Conservation (phyloP, 2,329 filamentous ascomycete species). For the Alternaria sp. region DNA sequence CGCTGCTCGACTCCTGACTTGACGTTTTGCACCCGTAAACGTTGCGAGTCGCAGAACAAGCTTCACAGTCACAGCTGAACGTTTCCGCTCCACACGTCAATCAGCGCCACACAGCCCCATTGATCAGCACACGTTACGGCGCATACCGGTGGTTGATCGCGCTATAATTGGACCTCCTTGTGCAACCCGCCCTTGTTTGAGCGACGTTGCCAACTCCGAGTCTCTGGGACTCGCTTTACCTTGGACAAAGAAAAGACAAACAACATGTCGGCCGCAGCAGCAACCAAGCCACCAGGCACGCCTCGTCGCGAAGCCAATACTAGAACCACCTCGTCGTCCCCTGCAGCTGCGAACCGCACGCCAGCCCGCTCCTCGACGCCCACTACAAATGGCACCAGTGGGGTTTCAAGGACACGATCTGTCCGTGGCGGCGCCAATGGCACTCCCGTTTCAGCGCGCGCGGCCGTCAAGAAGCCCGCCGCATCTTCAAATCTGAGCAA, state of each 20-base stretch:
- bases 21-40: conserved; percentile 18
- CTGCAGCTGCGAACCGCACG: conserved; percentile 44
- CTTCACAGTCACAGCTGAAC: neutral
- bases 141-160: conserved; percentile 17
- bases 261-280: conserved; percentile 47
- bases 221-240: conserved; percentile 16
- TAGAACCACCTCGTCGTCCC: conserved; percentile 39
- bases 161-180: conserved; percentile 21
- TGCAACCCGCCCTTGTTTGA: conserved; percentile 18
- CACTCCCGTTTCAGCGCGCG: conserved; percentile 51
- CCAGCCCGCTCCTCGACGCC: conserved; percentile 42
- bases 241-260: conserved; percentile 14
- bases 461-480: conserved; percentile 49
- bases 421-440: conserved; percentile 44
- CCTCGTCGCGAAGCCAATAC: conserved; percentile 35
- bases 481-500: conserved; percentile 46
- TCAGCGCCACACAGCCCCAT: conserved; percentile 21
- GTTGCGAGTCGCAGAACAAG: conserved; percentile 12
- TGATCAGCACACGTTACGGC: conserved; percentile 14
- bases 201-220: conserved; percentile 24
- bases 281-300: conserved; percentile 50
- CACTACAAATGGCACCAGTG: conserved; percentile 40
- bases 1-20: conserved; percentile 11
- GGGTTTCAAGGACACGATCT: conserved; percentile 43
- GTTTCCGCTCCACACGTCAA: conserved; percentile 3